Evolutionary conservation across 768 basidiomycete genomes (phyloP), one percentile per base, ranked within the genome.

Genomic region (Suillus bovinus): DNA sequence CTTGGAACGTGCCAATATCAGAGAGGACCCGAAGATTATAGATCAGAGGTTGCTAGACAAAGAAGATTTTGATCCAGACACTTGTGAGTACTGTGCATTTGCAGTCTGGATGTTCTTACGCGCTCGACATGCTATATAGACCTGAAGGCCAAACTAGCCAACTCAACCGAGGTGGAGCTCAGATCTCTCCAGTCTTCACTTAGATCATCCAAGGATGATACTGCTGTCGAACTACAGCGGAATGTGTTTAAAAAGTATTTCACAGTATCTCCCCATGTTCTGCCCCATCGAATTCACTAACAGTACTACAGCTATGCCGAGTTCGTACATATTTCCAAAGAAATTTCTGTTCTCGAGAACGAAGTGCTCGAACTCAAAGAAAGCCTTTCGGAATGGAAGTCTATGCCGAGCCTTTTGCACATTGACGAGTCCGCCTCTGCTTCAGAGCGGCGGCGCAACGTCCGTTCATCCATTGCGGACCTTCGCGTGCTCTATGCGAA

Each of bases 351-450:
- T 1, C 85, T 99, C 31, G 97, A 99, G 79, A 96, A 95, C 70
- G 96, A 98, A 74, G 93, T 99, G 90, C 84, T 98, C 34, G 96
- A 99, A 70, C 86, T 99, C 73, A 98, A 97, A 74, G 94, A 96
- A 60, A 84, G 91, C 7, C 82, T 99, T 4, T 88, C 91, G 14
- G 97, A 99, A 71, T 99, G 96, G 90, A 95, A 96, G 74, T 87
- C 87, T 60, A 94, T 99, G 85, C 96, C 97, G 0, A 93, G 94
- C 8, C 82, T 94, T 22, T 82, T 99, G 20, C 93, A 96, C 66
- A 90, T 98, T 62, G 91, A 94, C 57, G 94, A 91, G 70, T 88
- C 87, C 17, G 85, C 87, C 42, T 87, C 86, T 22, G 81, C 81
- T 34, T 82, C 88, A 34, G 85, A 86, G 59, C 81, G 86, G 5